Base-by-base conservation (phyloP, 2,329 filamentous ascomycete species). In the Exophiala phaeomuriformis region DNA sequence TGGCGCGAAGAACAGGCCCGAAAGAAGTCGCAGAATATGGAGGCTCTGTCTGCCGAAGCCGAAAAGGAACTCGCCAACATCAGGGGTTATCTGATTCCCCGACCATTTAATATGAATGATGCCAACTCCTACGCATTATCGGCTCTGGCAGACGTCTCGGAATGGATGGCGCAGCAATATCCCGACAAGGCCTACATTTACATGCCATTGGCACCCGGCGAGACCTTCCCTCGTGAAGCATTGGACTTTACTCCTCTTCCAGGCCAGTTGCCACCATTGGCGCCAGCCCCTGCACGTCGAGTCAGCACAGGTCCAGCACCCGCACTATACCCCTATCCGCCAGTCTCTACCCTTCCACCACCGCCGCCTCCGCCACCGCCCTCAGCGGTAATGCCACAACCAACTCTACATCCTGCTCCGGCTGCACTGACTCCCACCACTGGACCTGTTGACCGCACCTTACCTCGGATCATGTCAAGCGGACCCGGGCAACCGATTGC, bases 81-180 rank as follows among this genome's bases (percentile, higher is more conserved):
- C 39, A 43, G 35, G 39, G 57, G 54, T 10, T 48, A 53, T 12
- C 48, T 54, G 10, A 45, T 55, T 30, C 56, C 56, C 5, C 42
- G 49, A 42, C 53, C 57, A 5, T n/a, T 57, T 6, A n/a, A 49
- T 9, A 46, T 48, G 31, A 27, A 31, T 8, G 50, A 60, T 39
- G 50, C 47, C 28, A 50, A 46, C 27, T 54, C 56, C 19, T 61
- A 55, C 31, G 53, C 56, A 5, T 36, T 63, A 32, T 63, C 61
- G 8, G 49, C 56, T 2, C 60, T 63, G 47, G 61, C 61, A 32
- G 61, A 63, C 33, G 56, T 58, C 29, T 53, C 61, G 4, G 60
- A 61, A 30, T 60, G 55, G 49, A 50, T 52, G 6, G 50, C 53
- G 27, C 49, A 47, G 30, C 33, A 49, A 41, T 45, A 57, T 39